Evolutionary conservation across 306 rosid genomes (phyloP).

Genomic region (Fragaria vesca): DNA sequence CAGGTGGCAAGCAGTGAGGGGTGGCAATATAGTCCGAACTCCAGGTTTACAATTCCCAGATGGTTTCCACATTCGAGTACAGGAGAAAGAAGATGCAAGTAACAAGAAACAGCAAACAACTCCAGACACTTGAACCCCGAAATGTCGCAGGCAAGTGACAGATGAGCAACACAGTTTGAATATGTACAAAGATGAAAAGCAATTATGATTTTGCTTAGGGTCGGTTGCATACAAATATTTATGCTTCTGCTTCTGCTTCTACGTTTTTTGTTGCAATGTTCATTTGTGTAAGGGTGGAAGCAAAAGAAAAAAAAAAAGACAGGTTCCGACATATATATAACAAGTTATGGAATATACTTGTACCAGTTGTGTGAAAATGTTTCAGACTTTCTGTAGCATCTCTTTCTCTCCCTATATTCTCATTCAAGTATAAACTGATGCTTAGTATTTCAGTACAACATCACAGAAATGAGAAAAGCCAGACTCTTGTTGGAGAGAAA

Average conservation of each 20-base stretch:
- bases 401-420: neutral
- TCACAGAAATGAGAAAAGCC: neutral
- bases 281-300: conserved; percentile 4
- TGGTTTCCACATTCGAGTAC: conserved; percentile 15
- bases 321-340: neutral
- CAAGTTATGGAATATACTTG: neutral
- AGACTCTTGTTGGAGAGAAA: neutral
- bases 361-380: neutral
- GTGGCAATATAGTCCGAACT: conserved; percentile 36
- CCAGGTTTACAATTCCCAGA: conserved; percentile 32
- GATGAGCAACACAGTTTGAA: neutral
- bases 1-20: conserved; percentile 38
- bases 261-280: neutral
- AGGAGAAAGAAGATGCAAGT: neutral
- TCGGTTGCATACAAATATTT: neutral
- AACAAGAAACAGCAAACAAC: neutral
- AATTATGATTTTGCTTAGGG: neutral
- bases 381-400: neutral
- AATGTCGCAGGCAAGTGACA: neutral
- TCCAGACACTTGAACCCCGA: neutral
- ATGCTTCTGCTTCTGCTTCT: conserved; percentile 8
- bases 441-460: neutral
- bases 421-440: neutral
- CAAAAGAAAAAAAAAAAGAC: neutral
- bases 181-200: conserved; percentile 6